Base-by-base conservation (phyloP, 192 early-diverging fungal genomes). In the Coemansia sp. region DNA sequence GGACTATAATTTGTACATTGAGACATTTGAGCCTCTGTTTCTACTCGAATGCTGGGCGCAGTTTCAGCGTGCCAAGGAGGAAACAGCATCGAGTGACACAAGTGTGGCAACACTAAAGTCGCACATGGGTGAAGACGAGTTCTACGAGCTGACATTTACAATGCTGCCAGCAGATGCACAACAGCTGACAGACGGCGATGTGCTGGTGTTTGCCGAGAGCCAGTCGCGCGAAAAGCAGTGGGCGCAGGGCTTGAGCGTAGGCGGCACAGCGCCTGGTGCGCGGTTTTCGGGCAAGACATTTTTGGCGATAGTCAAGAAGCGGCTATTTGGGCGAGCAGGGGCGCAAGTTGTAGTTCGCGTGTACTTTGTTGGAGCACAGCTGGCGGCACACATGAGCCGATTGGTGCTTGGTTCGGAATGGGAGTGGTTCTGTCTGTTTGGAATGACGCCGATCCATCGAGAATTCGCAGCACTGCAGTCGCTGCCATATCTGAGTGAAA, bases 21-120 rank as follows among this genome's bases (percentile, higher is more conserved):
- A 56, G 17, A 70, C 81, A 3, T 90, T 97, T 72, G 93, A 94
- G 70, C 94, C 94, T 0, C 70, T 97, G 47, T 56, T 96, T 37
- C 62, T 94, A 35, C 76, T 93, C 3, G 96, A 98, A 69, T 83
- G 86, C 58, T 95, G 94, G 95, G 79, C 88, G 56, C 89, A 94
- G 67, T 73, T 97, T 32, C 73, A 88, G 64, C 85, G 87, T 7
- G 75, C 87, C 9, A 86, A 86, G 50, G 91, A 93, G 57, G 86
- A 92, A 56, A 59, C 82, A 10, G 73, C 2, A 3, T 22, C 10
- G 10, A 63, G 47, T 4, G 65, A 71, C n/a, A 57, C 65, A 12
- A 15, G 87, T 54, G 66, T 75, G 22, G 75, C 65, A 3, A 57
- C 67, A 5, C 70, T 88, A 1, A 69, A 79, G 24, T 81, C 83